Evolutionary conservation across 495 filamentous ascomycete species (phyloP).

Genomic region (Aspergillus biplanus): DNA sequence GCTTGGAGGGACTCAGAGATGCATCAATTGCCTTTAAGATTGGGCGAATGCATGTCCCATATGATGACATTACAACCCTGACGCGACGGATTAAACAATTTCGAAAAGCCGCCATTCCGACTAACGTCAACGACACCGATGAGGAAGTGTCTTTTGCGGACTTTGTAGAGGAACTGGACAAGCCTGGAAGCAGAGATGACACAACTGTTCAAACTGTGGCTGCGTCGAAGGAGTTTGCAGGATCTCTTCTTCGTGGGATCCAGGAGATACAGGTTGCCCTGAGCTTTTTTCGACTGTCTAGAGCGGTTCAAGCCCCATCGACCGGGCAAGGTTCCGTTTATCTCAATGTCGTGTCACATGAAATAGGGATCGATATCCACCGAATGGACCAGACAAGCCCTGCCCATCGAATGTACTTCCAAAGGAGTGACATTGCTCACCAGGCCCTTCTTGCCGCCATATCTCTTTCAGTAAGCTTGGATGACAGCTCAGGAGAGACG

Average conservation of each 20-base stretch:
- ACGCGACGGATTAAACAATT: conserved; percentile 51
- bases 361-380: conserved; percentile 91
- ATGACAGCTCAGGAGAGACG: conserved; percentile 81
- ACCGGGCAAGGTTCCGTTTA: conserved; percentile 69
- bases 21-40: conserved; percentile 88
- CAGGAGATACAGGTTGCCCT: conserved; percentile 96
- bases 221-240: conserved; percentile 90
- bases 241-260: conserved; percentile 87
- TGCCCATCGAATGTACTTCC: conserved; percentile 99
- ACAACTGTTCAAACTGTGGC: conserved; percentile 83
- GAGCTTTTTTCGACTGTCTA: conserved; percentile 87
- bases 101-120: conserved; percentile 34
- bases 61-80: conserved; percentile 78
- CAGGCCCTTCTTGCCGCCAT: conserved; percentile 92
- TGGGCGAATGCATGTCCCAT: conserved; percentile 85
- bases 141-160: conserved; percentile 69
- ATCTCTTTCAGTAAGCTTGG: conserved; percentile 87
- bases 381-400: conserved; percentile 91
- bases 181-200: conserved; percentile 72
- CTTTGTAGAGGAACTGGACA: conserved; percentile 77
- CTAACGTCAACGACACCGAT: conserved; percentile 42
- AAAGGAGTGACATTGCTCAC: conserved; percentile 87
- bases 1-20: conserved; percentile 85
- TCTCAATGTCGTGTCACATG: conserved; percentile 90
- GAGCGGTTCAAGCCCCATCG: conserved; percentile 67